Evolutionary conservation across 345 rosid genomes (phyloP).

Genomic region (Salix udensis): DNA sequence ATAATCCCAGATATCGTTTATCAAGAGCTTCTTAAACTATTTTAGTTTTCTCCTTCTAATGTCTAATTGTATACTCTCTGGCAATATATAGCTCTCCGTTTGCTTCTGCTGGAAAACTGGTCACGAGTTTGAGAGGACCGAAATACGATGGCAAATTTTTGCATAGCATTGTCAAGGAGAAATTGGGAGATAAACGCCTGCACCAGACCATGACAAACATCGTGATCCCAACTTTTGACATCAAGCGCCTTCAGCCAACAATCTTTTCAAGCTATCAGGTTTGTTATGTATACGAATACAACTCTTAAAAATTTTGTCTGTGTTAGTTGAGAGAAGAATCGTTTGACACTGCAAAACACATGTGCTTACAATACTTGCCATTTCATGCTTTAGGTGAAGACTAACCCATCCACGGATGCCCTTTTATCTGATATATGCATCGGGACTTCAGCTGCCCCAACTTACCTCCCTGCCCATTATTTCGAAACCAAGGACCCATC

Average conservation of each 20-base stretch:
- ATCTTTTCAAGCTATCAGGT: constrained; percentile 62
- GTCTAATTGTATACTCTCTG: background rate
- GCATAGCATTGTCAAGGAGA: constrained; percentile 36
- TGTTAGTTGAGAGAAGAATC: no score
- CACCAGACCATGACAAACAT: constrained; percentile 62
- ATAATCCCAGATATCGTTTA: no score
- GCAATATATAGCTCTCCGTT: constrained; percentile 10
- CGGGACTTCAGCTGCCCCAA: constrained; percentile 69
- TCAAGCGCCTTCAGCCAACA: constrained; percentile 59
- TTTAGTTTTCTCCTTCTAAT: background rate
- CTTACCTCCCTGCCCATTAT: constrained; percentile 51
- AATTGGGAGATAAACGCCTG: constrained; percentile 44
- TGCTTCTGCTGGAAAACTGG: constrained; percentile 28
- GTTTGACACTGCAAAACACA: no score
- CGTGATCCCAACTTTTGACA: constrained; percentile 74
- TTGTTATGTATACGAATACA: background rate
- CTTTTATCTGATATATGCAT: constrained; percentile 53
- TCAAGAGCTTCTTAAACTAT: background rate
- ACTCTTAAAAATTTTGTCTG: no score
- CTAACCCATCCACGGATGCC: constrained; percentile 38
- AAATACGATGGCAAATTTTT: constrained; percentile 58
- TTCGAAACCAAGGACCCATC: constrained; percentile 33
- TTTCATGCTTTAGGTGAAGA: constrained; percentile 26
- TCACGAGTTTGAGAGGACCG: constrained; percentile 55
- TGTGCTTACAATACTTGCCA: background rate